Conservation (phyloP, 148 eudicot species). For the Cornus kousa region DNA sequence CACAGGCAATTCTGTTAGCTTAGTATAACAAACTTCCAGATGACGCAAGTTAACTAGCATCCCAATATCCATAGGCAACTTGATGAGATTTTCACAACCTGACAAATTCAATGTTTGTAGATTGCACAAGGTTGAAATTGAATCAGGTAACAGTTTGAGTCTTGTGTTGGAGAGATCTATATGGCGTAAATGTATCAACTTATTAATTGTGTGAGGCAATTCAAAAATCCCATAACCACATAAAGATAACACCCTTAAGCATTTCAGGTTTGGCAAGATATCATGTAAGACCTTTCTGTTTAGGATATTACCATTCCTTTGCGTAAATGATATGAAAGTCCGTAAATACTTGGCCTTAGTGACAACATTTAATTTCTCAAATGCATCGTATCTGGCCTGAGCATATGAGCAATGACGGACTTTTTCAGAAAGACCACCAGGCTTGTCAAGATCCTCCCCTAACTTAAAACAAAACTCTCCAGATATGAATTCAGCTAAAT, state of each 20-base stretch:
- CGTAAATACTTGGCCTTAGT: not conserved
- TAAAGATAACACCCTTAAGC: not conserved
- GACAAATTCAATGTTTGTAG: not conserved
- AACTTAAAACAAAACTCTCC: not conserved
- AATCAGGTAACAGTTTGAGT: slow-evolving; percentile 5
- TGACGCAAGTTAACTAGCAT: too few species aligned
- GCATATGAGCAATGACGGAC: not conserved
- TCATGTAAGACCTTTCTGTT: not conserved
- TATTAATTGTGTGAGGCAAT: not conserved
- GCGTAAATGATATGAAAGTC: not conserved
- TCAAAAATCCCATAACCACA: not conserved
- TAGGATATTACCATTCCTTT: not conserved
- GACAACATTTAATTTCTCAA: too few species aligned
- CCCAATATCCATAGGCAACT: not conserved
- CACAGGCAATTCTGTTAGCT: too few species aligned
- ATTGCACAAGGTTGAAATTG: slow-evolving; percentile 8
- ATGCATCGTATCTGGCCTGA: not conserved
- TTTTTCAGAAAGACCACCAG: not conserved
- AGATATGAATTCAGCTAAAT: not conserved
- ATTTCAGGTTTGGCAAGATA: not conserved
- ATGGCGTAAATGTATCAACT: slow-evolving; percentile 15
- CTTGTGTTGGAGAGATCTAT: slow-evolving; percentile 14
- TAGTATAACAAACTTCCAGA: too few species aligned
- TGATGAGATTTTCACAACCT: not conserved
- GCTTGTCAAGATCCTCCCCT: not conserved